A percentile compares a stretch with the other conserved stretches of the same genome.
Evolutionary conservation across 768 basidiomycete species (phyloP).

Genomic region (Xanthoconium stramineum): DNA sequence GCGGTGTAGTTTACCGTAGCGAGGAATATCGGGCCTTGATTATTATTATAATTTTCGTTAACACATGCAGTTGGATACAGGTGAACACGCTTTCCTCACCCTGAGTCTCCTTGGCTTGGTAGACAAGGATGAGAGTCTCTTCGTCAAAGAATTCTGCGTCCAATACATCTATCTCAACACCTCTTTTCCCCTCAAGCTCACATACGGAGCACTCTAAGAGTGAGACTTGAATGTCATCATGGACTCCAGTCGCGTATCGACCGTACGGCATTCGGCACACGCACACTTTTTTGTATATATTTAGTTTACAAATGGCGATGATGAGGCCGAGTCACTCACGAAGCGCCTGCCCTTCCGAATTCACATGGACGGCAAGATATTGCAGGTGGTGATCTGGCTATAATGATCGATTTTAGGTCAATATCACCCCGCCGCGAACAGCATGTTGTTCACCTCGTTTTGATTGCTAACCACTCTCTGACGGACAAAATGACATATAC

Average conservation of each 20-base stretch:
- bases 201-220: slow-evolving; percentile 48
- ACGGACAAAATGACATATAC: slow-evolving; percentile 40
- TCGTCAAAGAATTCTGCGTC: slow-evolving; percentile 82
- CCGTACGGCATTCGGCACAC: slow-evolving; percentile 52
- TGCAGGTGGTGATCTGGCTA: slow-evolving; percentile 47
- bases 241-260: slow-evolving; percentile 36
- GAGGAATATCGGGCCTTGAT: slow-evolving; percentile 52
- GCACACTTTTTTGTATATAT: slow-evolving; percentile 49
- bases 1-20: slow-evolving; percentile 62
- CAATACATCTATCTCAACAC: slow-evolving; percentile 48
- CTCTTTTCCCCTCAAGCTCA: slow-evolving; percentile 31
- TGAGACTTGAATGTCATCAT: slow-evolving; percentile 41
- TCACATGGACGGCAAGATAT: slow-evolving; percentile 49
- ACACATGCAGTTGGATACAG: slow-evolving; percentile 13
- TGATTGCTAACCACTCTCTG: slow-evolving; percentile 49
- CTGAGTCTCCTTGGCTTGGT: slow-evolving; percentile 44
- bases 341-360: slow-evolving; percentile 38
- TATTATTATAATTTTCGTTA: slow-evolving; percentile 31
- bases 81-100: slow-evolving; percentile 41
- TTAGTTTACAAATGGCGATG: slow-evolving; percentile 28
- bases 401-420: slow-evolving; percentile 27
- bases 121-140: slow-evolving; percentile 61
- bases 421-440: slow-evolving; percentile 21
- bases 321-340: slow-evolving; percentile 40
- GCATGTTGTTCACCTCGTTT: slow-evolving; percentile 47